phyloP scores from a whole-genome alignment of 139 green algal genomes.

The Diplosphaera chodatii region DNA sequence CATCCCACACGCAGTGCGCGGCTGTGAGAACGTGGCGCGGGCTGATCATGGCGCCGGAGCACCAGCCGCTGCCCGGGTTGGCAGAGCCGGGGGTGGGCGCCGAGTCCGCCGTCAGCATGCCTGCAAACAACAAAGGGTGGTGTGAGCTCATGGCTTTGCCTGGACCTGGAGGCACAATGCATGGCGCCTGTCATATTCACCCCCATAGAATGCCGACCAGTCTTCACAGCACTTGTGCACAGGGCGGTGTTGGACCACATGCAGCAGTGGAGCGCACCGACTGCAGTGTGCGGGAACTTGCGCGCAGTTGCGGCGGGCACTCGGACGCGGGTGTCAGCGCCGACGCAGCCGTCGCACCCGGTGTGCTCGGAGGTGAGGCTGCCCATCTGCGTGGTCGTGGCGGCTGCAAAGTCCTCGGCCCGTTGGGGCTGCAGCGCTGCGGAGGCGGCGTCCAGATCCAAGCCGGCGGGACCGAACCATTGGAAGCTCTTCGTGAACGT shows the following conservation, averaged over 20 bases:
- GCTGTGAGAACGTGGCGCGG: slow-evolving; percentile 18
- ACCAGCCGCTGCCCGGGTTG: not conserved
- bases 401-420: not conserved
- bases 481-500: not conserved
- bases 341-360: not conserved
- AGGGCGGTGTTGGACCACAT: too few relatives aligned
- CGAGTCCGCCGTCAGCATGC: not conserved
- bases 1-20: slow-evolving; percentile 23
- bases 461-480: not conserved
- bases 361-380: not conserved
- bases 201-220: too few relatives aligned
- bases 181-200: too few relatives aligned
- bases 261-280: not conserved
- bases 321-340: not conserved
- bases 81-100: too few relatives aligned
- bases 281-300: not conserved
- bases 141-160: too few relatives aligned
- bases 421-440: not conserved
- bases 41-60: slow-evolving; percentile 23
- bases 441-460: not conserved
- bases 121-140: not conserved
- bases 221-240: too few relatives aligned
- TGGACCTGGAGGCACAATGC: too few relatives aligned
- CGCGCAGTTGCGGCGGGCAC: not conserved
- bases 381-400: too few relatives aligned